Evolutionary conservation across 495 filamentous ascomycete species (phyloP).

Genomic region (Penicillium taxi): DNA sequence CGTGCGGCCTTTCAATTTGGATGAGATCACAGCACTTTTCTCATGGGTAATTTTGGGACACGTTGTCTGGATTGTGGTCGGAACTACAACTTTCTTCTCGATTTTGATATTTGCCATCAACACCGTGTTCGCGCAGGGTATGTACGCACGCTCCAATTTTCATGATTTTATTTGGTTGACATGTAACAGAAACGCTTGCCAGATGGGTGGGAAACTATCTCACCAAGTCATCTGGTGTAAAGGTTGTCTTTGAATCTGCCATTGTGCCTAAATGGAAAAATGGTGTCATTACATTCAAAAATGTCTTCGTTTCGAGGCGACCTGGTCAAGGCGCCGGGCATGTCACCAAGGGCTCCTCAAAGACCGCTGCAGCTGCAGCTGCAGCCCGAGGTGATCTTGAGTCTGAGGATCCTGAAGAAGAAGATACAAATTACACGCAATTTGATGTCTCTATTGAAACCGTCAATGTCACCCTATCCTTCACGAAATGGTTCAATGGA

Average conservation of each 20-base stretch:
- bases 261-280: slow-evolving; percentile 93
- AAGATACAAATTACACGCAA: slow-evolving; percentile 95
- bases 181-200: slow-evolving; percentile 70
- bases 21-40: slow-evolving; percentile 90
- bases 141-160: slow-evolving; percentile 10
- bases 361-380: slow-evolving; percentile 76
- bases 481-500: slow-evolving; percentile 95
- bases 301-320: slow-evolving; percentile 88
- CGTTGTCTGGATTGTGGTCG: slow-evolving; percentile 86
- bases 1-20: slow-evolving; percentile 88
- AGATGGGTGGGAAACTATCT: slow-evolving; percentile 92
- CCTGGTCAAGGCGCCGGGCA: slow-evolving; percentile 69
- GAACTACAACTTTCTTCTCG: slow-evolving; percentile 96
- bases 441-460: slow-evolving; percentile 93
- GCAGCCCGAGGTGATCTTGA: slow-evolving; percentile 35
- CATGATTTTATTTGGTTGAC: slow-evolving; percentile 11
- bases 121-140: slow-evolving; percentile 91
- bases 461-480: slow-evolving; percentile 95
- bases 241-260: slow-evolving; percentile 94
- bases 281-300: slow-evolving; percentile 91
- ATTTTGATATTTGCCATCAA: slow-evolving; percentile 83
- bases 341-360: slow-evolving; percentile 88
- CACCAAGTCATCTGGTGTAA: slow-evolving; percentile 88
- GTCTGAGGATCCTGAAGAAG: slow-evolving; percentile 44
- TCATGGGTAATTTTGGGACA: slow-evolving; percentile 94